Base-by-base conservation (phyloP, 2,329 filamentous ascomycete genomes). In the Ophiostoma pallidulum region DNA sequence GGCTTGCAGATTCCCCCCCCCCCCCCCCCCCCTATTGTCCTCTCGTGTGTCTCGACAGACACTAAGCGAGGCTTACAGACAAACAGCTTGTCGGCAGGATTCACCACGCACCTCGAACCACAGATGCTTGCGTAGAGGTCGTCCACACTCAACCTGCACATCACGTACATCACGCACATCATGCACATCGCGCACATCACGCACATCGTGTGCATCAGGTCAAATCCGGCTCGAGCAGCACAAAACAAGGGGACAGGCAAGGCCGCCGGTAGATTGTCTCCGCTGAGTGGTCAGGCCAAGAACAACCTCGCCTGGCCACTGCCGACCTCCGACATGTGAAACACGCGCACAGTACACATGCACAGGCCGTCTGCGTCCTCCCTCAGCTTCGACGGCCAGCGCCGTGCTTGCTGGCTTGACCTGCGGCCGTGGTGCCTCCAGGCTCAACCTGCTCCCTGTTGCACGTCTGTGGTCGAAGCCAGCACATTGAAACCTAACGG, bases 401-500 rank as follows among this genome's bases (percentile, higher is more conserved):
- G 46, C 41, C 26, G 46, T 51, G 47, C 48, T 50, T 18, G 47
- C 45, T 53, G 50, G 51, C 49, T 52, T 48, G 46, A n/a, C n/a
- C n/a, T n/a, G n/a, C n/a, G n/a, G n/a, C n/a, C n/a, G n/a, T n/a
- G n/a, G n/a, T n/a, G n/a, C n/a, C n/a, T n/a, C n/a, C n/a, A n/a
- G n/a, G n/a, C n/a, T n/a, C n/a, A n/a, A n/a, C n/a, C 47, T 50
- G n/a, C 35, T 43, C 46, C 45, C 43, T 47, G 51, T 51, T 49
- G 50, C 52, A 54, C 45, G 19, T 45, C 48, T 45, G 18, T 49
- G 46, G 16, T 48, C 48, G 35, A 45, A 26, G 45, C 38, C 43
- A 41, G 33, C 41, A 42, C 41, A 45, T 53, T 51, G 52, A 57
- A 57, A 53, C 54, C 51, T 41, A 43, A 49, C 56, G 55, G 56